phyloP scores from a whole-genome alignment of 192 early-diverging fungal genomes.

The Allomyces macrogynus region DNA sequence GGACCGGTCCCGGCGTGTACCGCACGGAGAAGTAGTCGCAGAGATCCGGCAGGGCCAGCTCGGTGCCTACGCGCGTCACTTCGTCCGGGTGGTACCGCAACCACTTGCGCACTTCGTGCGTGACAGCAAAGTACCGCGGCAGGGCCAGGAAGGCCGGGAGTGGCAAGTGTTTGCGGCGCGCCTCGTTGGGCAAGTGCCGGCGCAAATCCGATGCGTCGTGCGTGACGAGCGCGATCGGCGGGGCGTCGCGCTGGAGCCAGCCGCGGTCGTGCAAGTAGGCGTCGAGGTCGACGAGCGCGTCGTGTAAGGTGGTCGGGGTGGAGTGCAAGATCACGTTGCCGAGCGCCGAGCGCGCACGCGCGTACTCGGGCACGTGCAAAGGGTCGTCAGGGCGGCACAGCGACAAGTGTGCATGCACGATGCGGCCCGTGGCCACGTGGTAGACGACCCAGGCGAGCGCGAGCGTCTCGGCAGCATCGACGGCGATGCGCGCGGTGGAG shows the following conservation, averaged over 20 bases:
- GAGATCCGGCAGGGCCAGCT: slow-evolving; percentile 24
- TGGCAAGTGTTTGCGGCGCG: slow-evolving; percentile 35
- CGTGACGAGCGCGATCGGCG: slow-evolving; percentile 45
- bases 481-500: neutral
- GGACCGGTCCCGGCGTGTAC: slow-evolving; percentile 5
- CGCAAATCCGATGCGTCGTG: slow-evolving; percentile 53
- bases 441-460: slow-evolving; percentile 18
- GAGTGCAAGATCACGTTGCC: neutral
- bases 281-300: slow-evolving; percentile 34
- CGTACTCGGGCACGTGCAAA: neutral
- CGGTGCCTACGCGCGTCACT: slow-evolving; percentile 22
- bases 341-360: neutral
- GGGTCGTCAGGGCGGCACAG: slow-evolving; percentile 11
- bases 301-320: slow-evolving; percentile 32
- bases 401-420: slow-evolving; percentile 11
- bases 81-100: slow-evolving; percentile 32
- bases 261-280: slow-evolving; percentile 27
- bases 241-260: slow-evolving; percentile 29
- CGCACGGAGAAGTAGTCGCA: slow-evolving; percentile 30
- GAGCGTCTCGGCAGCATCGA: slow-evolving; percentile 17
- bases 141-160: slow-evolving; percentile 34
- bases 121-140: slow-evolving; percentile 43
- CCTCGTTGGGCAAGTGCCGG: slow-evolving; percentile 42
- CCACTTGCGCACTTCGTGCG: slow-evolving; percentile 41
- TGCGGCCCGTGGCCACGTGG: slow-evolving; percentile 2